Conservation (phyloP, 2,329 filamentous ascomycete genomes). For the Penicillium sp. region DNA sequence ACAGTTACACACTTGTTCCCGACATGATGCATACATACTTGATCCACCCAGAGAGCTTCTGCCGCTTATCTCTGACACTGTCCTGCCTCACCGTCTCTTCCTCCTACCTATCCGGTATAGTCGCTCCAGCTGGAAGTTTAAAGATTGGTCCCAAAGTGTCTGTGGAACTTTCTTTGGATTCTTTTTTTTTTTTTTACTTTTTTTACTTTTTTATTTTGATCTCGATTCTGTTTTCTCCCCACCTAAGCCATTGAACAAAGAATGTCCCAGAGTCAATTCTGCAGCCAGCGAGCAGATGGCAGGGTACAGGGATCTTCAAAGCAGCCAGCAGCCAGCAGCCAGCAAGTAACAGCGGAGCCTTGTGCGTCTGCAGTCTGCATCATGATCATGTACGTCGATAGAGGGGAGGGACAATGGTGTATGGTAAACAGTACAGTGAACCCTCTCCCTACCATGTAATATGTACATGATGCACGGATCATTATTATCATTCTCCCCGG, state of each 20-base stretch:
- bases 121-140: too few species aligned
- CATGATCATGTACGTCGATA: too few species aligned
- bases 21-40: background rate
- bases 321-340: background rate
- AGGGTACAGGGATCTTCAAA: background rate
- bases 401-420: too few species aligned
- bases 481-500: too few species aligned
- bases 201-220: background rate
- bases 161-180: background rate
- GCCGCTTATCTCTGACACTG: background rate
- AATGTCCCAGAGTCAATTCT: background rate
- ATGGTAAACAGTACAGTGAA: too few species aligned
- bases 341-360: background rate
- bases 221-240: background rate
- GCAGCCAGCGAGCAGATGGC: background rate
- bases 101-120: background rate
- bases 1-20: background rate
- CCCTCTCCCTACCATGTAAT: too few species aligned
- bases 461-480: too few species aligned
- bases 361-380: too few species aligned
- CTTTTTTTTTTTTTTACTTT: background rate
- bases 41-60: background rate
- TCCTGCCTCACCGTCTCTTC: constrained; percentile 12
- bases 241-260: background rate
- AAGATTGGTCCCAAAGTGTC: too few species aligned